Conservation (phyloP, 2,329 filamentous ascomycete species). For the Beauveria sp. region DNA sequence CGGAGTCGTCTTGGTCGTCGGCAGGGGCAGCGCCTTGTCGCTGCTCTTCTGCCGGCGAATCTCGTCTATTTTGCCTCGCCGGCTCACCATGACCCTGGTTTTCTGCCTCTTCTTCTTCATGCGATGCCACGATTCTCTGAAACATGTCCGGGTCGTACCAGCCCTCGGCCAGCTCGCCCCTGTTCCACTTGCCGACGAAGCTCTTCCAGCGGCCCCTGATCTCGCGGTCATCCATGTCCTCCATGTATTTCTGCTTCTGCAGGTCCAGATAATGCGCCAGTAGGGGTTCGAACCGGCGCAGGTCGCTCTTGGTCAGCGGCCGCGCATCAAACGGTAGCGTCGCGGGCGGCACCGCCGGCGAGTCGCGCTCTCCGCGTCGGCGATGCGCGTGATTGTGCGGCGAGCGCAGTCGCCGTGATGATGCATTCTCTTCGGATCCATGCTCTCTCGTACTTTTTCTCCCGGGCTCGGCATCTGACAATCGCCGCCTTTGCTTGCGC, state of each 20-base stretch:
- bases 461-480: not conserved
- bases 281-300: conserved; percentile 58
- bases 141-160: conserved; percentile 86
- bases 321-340: conserved; percentile 59
- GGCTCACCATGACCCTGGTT: not conserved
- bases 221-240: conserved; percentile 66
- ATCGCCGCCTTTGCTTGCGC: conserved; percentile 11
- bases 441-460: conserved; percentile 6
- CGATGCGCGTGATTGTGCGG: conserved; percentile 8
- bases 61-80: conserved; percentile 9
- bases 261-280: conserved; percentile 82
- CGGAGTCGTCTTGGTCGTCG: conserved; percentile 16
- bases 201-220: conserved; percentile 84
- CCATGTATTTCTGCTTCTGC: conserved; percentile 69
- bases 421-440: not conserved
- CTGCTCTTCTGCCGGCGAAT: conserved; percentile 11
- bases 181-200: conserved; percentile 88
- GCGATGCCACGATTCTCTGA: conserved; percentile 26
- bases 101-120: not conserved
- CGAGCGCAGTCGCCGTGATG: conserved; percentile 10
- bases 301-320: conserved; percentile 60
- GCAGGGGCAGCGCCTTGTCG: conserved; percentile 1
- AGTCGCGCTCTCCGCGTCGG: conserved; percentile 11
- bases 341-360: not conserved
- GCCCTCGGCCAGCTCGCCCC: conserved; percentile 73